Evolutionary conservation across 306 rosid genomes (phyloP).

Genomic region (Prunus salicina): DNA sequence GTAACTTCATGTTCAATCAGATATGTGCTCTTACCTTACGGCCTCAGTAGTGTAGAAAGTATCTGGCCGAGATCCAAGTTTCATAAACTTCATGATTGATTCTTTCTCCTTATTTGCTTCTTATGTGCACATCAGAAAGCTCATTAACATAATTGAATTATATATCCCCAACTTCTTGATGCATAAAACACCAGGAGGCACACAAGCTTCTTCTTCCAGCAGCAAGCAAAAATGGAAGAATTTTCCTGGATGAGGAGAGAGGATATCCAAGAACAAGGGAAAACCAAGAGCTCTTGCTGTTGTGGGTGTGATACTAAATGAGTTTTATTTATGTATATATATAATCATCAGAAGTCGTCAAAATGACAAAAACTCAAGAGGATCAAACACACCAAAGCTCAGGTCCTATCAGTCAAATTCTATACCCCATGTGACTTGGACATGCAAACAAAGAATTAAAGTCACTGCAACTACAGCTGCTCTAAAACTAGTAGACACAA

Average conservation of each 20-base stretch:
- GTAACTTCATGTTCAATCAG: neutral
- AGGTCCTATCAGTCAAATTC: conserved; percentile 78
- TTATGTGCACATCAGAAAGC: conserved; percentile 40
- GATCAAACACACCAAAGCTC: conserved; percentile 47
- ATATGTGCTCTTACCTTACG: conserved; percentile 49
- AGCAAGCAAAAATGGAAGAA: conserved; percentile 24
- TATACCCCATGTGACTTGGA: conserved; percentile 69
- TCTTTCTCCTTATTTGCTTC: conserved; percentile 22
- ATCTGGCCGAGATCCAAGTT: conserved; percentile 97
- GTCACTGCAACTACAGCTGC: conserved; percentile 19
- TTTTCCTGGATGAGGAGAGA: conserved; percentile 55
- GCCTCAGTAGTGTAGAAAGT: conserved; percentile 81
- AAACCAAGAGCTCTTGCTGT: conserved; percentile 37
- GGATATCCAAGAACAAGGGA: conserved; percentile 50
- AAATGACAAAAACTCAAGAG: conserved; percentile 58
- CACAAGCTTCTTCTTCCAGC: conserved; percentile 16
- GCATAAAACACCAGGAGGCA: conserved; percentile 13
- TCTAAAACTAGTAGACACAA: conserved; percentile 12
- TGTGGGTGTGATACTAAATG: conserved; percentile 44
- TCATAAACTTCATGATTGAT: conserved; percentile 94
- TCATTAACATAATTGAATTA: conserved; percentile 34
- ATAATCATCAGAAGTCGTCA: conserved; percentile 26
- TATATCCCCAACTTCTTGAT: conserved; percentile 15
- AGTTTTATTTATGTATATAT: conserved; percentile 23
- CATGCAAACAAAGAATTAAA: conserved; percentile 43